Percentiles rank a stretch among this genome's conserved stretches.
Evolutionary conservation across 179 eudicot genomes (phyloP).

Genomic region (Heliamphora ciliata): DNA sequence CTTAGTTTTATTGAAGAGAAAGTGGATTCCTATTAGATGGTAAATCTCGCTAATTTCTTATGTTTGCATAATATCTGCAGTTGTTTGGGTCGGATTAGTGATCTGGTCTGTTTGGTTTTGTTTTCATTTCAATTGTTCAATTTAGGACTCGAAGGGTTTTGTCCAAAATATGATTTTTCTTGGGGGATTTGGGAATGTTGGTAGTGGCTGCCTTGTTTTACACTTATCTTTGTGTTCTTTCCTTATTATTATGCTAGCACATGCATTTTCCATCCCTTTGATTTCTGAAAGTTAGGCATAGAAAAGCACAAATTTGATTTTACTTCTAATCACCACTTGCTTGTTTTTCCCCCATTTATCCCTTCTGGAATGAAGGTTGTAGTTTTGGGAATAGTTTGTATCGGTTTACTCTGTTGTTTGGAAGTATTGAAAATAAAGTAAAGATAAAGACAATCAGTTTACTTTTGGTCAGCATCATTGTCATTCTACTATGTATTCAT

Average conservation of each 20-base stretch:
- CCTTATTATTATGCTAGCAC: not conserved
- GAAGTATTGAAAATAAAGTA: not conserved
- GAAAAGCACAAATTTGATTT: not conserved
- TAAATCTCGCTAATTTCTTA: not conserved
- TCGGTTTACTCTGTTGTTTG: not conserved
- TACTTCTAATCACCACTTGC: too few relatives aligned
- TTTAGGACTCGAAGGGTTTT: not conserved
- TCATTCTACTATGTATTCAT: not conserved
- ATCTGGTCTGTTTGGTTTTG: not conserved
- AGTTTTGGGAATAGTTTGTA: not conserved
- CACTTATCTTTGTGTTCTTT: not conserved
- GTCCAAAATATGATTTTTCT: not conserved
- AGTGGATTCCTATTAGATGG: not conserved
- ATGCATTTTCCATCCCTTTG: not conserved
- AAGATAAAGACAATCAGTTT: not conserved
- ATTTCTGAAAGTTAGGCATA: not conserved
- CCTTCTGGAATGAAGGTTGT: not conserved
- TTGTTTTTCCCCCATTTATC: not conserved
- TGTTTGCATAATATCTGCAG: not conserved
- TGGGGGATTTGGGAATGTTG: not conserved
- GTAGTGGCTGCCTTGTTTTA: not conserved
- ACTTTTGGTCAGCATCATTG: not conserved
- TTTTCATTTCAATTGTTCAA: not conserved
- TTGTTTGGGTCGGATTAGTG: not conserved
- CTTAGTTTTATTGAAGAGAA: not conserved